Conservation (phyloP, 1,284 basidiomycete genomes). For the Cutaneotrichosporon mucoides region DNA sequence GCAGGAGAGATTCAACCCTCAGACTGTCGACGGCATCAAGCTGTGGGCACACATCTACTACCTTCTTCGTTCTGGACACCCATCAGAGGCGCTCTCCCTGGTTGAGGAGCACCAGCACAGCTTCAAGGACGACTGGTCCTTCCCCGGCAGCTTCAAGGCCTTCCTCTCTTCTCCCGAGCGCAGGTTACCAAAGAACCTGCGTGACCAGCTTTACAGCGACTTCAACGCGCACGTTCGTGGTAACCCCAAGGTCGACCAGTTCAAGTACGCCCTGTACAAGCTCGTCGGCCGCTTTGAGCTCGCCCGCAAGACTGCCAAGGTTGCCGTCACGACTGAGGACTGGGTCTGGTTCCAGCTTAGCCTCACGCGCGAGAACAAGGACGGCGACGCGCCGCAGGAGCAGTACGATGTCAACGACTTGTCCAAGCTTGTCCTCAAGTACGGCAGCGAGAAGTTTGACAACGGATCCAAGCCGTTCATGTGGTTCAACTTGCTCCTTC, state of each 20-base stretch:
- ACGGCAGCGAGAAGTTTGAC: constrained; percentile 90
- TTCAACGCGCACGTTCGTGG: constrained; percentile 93
- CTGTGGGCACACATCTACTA: constrained; percentile 92
- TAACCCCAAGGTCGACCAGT: constrained; percentile 75
- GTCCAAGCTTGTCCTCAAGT: constrained; percentile 73
- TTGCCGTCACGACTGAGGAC: constrained; percentile 93
- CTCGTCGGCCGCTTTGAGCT: constrained; percentile 91
- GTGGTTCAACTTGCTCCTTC: constrained; percentile 86
- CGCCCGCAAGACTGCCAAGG: constrained; percentile 71
- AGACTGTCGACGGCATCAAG: constrained; percentile 74
- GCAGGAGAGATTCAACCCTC: constrained; percentile 74
- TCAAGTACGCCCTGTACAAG: constrained; percentile 93
- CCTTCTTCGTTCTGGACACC: constrained; percentile 80
- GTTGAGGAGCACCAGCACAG: constrained; percentile 67
- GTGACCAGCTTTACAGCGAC: constrained; percentile 78
- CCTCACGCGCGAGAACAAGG: constrained; percentile 62
- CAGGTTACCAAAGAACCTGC: constrained; percentile 70
- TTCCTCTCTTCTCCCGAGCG: constrained; percentile 78
- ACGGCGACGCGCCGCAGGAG: constrained; percentile 58
- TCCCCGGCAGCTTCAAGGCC: constrained; percentile 76
- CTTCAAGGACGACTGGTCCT: constrained; percentile 77
- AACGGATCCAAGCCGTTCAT: constrained; percentile 59
- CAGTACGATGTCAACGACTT: constrained; percentile 71
- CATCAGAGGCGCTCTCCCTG: constrained; percentile 72
- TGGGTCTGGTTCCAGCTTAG: constrained; percentile 98